Evolutionary conservation across 2,329 filamentous ascomycete species (phyloP), one percentile per base, ranked within the genome.

Genomic region (Pseudogymnoascus sp.): DNA sequence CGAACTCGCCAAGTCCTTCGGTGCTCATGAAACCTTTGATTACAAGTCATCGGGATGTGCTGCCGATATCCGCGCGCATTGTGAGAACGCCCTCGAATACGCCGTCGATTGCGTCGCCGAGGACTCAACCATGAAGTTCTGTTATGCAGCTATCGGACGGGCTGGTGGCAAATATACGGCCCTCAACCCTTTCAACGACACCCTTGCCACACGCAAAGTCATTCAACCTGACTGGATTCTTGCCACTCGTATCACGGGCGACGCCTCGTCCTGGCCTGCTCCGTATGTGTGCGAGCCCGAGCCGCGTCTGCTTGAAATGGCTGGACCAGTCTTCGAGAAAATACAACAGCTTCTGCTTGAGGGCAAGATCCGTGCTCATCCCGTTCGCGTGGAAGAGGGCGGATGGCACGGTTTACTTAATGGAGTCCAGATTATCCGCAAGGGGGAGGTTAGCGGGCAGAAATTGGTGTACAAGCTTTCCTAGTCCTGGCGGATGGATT

Each of bases 21-120:
- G 79, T 2, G 78, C 79, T 0, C 74, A 74, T 10, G 65, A 69
- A 1, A 73, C 69, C 2, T 79, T 79, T 64, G 77, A 81, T 68
- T 80, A 77, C 65, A 63, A 63, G 54, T 64, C 64, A 1, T 63
- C 71, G 1, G 67, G 66, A 12, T 73, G 73, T 64, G 71, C 62
- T 29, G 65, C 64, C 1, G 71, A 75, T 7, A 75, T 80, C 57
- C 67, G 70, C 0, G 65, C 63, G 4, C 73, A 75, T 66, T 79
- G 77, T 1, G 62, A 66, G 1, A 73, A 76, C 69, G 64, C 34
- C 12, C 51, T 1, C 72, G 62, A 62, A 0, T 73, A 73, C 51
- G 74, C 69, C 1, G 63, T 80, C 1, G 77, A 79, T 67, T 75
- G 72, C 59, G 69, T 78, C 54, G 67, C 74, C 12, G 11, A 36